Evolutionary conservation across 2,329 filamentous ascomycete species (phyloP).

Genomic region (Pseudocercospora cruenta): DNA sequence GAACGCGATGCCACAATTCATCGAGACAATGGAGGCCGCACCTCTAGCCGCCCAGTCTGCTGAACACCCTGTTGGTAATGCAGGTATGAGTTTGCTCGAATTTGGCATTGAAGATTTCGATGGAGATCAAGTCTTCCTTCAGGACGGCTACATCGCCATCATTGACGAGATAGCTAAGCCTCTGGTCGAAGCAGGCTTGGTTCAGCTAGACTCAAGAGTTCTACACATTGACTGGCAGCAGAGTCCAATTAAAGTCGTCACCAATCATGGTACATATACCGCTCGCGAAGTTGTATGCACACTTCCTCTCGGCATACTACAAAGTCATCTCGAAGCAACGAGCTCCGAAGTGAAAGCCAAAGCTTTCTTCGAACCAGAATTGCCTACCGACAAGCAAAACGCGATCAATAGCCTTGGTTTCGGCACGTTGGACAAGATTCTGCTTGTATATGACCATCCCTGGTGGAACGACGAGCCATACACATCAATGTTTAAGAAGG

Average conservation of each 20-base stretch:
- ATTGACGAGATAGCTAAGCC: conserved; percentile 28
- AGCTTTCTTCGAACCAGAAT: conserved; percentile 25
- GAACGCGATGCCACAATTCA: conserved; percentile 27
- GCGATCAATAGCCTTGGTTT: conserved; percentile 28
- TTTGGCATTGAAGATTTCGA: conserved; percentile 34
- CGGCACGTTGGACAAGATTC: conserved; percentile 33
- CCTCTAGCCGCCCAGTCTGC: conserved; percentile 33
- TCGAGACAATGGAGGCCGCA: conserved; percentile 33
- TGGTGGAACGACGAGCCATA: conserved; percentile 33
- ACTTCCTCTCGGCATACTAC: conserved; percentile 30
- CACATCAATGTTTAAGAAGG: conserved; percentile 21
- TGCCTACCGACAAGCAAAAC: conserved; percentile 24
- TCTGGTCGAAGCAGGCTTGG: conserved; percentile 15
- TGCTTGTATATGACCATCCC: conserved; percentile 27
- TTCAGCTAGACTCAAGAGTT: conserved; percentile 22
- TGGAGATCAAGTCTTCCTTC: conserved; percentile 33
- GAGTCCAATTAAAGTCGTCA: conserved; percentile 23
- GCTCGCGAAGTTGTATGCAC: conserved; percentile 31
- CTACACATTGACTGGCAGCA: conserved; percentile 22
- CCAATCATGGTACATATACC: conserved; percentile 17
- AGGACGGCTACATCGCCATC: conserved; percentile 32
- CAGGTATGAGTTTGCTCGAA: conserved; percentile 31
- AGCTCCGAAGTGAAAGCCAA: not conserved
- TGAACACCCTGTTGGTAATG: conserved; percentile 17
- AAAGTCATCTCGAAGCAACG: conserved; percentile 14